Conservation (phyloP, 768 basidiomycete species). For the Candolleomyces efflorescens region DNA sequence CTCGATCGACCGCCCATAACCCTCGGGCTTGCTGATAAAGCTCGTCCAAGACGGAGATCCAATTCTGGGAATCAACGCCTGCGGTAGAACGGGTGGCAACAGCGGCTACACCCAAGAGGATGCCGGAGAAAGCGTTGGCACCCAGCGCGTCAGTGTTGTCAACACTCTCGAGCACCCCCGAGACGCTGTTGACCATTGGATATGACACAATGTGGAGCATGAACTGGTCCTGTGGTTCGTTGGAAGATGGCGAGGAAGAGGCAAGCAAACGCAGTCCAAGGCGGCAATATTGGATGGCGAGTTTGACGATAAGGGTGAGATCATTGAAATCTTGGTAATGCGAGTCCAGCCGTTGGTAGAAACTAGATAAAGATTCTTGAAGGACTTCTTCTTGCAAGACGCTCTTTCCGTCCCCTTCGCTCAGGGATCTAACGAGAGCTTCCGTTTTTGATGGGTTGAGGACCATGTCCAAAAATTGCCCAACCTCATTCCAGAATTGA, state of each 20-base stretch:
- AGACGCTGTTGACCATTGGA: slow-evolving; percentile 42
- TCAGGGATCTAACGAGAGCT: slow-evolving; percentile 30
- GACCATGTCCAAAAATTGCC: slow-evolving; percentile 45
- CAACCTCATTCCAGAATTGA: slow-evolving; percentile 72
- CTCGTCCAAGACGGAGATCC: slow-evolving; percentile 36
- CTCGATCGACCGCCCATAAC: slow-evolving; percentile 83
- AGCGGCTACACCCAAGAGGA: slow-evolving; percentile 48
- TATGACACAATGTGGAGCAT: slow-evolving; percentile 42
- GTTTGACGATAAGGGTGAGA: slow-evolving; percentile 59
- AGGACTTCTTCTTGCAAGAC: slow-evolving; percentile 59
- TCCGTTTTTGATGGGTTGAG: slow-evolving; percentile 39
- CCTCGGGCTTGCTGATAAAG: slow-evolving; percentile 67
- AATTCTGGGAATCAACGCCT: slow-evolving; percentile 29
- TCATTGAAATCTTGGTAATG: slow-evolving; percentile 72
- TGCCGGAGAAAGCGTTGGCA: slow-evolving; percentile 32
- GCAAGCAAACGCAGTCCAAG: slow-evolving; percentile 63
- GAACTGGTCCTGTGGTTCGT: slow-evolving; percentile 17
- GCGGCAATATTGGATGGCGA: slow-evolving; percentile 61
- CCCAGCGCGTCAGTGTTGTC: slow-evolving; percentile 18
- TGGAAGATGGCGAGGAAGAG: slow-evolving; percentile 12
- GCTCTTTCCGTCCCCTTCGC: slow-evolving; percentile 31
- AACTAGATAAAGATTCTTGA: slow-evolving; percentile 77
- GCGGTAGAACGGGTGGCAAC: slow-evolving; percentile 40
- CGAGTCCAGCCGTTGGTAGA: slow-evolving; percentile 64
- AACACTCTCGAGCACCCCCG: neutral